Evolutionary conservation across 1,284 basidiomycete species (phyloP).

Genomic region (Cystobasidiaceae sp.): DNA sequence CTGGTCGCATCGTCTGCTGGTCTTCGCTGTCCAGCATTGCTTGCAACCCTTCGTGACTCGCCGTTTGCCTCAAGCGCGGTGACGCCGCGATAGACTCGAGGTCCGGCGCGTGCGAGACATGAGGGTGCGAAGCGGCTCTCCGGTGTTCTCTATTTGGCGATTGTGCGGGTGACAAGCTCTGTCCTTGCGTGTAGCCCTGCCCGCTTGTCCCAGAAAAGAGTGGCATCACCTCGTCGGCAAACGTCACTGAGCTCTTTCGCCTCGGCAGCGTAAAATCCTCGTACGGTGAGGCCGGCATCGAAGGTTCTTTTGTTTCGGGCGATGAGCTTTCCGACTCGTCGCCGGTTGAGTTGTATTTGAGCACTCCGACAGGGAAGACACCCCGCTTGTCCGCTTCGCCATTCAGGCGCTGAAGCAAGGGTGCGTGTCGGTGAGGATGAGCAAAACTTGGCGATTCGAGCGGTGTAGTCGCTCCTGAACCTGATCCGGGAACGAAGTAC

Average conservation of each 20-base stretch:
- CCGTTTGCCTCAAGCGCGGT: background rate
- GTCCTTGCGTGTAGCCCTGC: no score
- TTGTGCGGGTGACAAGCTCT: no score
- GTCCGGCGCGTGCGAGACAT: background rate
- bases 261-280: no score
- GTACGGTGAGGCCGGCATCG: no score
- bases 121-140: background rate
- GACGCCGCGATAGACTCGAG: background rate
- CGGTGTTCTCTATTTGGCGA: background rate
- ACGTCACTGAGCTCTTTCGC: constrained; percentile 22
- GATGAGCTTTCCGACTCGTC: no score
- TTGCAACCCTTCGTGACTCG: background rate
- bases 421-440: background rate
- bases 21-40: background rate
- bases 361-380: no score
- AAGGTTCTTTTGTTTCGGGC: no score
- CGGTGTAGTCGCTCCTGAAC: background rate
- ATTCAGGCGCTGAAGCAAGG: background rate
- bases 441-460: background rate
- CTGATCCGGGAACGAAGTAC: constrained; percentile 10
- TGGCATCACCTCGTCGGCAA: background rate
- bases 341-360: no score
- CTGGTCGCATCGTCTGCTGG: no score
- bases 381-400: no score
- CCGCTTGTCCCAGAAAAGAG: no score